A percentile compares a stretch with the other conserved stretches of the same genome.
Evolutionary conservation across 192 early-diverging fungal species (phyloP).

Genomic region (Podila verticillata): DNA sequence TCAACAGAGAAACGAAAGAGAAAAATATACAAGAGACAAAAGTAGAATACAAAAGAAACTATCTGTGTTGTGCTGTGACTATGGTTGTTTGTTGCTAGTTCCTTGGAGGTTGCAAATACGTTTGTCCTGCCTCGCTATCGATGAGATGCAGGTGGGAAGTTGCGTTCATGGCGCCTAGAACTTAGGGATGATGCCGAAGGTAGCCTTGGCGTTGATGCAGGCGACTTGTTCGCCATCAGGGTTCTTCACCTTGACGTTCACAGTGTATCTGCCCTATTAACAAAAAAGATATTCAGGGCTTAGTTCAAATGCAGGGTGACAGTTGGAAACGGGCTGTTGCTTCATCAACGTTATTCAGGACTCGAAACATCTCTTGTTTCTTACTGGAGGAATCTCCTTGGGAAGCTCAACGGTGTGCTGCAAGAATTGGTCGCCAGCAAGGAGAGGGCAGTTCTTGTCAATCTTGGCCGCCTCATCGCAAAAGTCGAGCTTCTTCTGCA

Average conservation of each 20-base stretch:
- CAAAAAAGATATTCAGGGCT: slow-evolving; percentile 1
- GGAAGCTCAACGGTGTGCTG: slow-evolving; percentile 58
- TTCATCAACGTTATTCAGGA: not conserved
- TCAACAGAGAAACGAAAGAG: too few relatives aligned
- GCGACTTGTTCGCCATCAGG: slow-evolving; percentile 50
- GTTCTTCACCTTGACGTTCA: slow-evolving; percentile 54
- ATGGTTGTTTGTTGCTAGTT: too few relatives aligned
- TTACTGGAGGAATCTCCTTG: slow-evolving; percentile 65
- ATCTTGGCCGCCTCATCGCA: slow-evolving; percentile 59
- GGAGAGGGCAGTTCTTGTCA: slow-evolving; percentile 61
- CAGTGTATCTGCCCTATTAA: slow-evolving; percentile 63
- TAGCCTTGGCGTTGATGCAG: slow-evolving; percentile 55
- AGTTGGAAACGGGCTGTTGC: not conserved
- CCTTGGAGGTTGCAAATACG: too few relatives aligned
- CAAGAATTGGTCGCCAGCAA: slow-evolving; percentile 51
- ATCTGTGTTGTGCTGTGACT: too few relatives aligned
- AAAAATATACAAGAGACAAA: too few relatives aligned
- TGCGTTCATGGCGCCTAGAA: too few relatives aligned
- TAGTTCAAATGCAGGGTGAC: not conserved
- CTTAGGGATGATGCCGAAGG: slow-evolving; percentile 22
- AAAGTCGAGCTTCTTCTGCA: slow-evolving; percentile 59
- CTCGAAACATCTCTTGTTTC: not conserved
- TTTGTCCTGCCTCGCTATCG: too few relatives aligned
- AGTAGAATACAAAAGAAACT: too few relatives aligned
- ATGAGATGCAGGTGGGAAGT: too few relatives aligned